A percentile compares a stretch with the other conserved stretches of the same genome.
Evolutionary conservation across 164 flowering plant species (phyloP).

Genomic region (Umbilicus rupestris): DNA sequence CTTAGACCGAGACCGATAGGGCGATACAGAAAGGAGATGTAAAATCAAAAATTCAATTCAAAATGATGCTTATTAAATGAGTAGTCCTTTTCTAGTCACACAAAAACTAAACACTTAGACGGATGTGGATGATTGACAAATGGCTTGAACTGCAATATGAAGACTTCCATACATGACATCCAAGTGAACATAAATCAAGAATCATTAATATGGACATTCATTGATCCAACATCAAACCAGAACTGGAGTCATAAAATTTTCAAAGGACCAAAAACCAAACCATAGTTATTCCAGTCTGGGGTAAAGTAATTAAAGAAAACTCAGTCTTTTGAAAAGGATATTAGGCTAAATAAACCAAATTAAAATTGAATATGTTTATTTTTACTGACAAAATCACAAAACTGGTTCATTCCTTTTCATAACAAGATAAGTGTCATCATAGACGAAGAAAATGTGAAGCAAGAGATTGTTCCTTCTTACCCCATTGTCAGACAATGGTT

Average conservation of each 20-base stretch:
- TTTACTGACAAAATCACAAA: neutral
- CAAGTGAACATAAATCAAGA: too few relatives aligned
- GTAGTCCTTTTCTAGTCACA: neutral
- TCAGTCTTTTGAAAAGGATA: too few relatives aligned
- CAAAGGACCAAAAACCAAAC: neutral
- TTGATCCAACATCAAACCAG: neutral
- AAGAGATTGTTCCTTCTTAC: constrained; percentile 23
- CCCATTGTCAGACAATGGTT: constrained; percentile 85
- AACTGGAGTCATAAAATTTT: neutral
- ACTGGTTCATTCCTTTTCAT: too few relatives aligned
- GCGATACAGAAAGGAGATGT: neutral
- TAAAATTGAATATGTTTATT: neutral
- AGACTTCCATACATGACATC: too few relatives aligned
- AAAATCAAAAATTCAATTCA: neutral
- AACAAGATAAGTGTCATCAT: too few relatives aligned
- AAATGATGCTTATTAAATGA: neutral
- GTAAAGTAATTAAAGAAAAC: neutral
- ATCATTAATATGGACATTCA: neutral
- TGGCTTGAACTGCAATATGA: too few relatives aligned
- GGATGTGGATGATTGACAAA: too few relatives aligned
- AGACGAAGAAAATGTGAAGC: neutral
- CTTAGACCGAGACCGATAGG: neutral
- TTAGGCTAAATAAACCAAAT: too few relatives aligned
- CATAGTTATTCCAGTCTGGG: neutral
- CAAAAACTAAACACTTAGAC: neutral